Evolutionary conservation across 1,284 basidiomycete genomes (phyloP), one percentile per base, ranked within the genome.

Genomic region (Moesziomyces aphidis): DNA sequence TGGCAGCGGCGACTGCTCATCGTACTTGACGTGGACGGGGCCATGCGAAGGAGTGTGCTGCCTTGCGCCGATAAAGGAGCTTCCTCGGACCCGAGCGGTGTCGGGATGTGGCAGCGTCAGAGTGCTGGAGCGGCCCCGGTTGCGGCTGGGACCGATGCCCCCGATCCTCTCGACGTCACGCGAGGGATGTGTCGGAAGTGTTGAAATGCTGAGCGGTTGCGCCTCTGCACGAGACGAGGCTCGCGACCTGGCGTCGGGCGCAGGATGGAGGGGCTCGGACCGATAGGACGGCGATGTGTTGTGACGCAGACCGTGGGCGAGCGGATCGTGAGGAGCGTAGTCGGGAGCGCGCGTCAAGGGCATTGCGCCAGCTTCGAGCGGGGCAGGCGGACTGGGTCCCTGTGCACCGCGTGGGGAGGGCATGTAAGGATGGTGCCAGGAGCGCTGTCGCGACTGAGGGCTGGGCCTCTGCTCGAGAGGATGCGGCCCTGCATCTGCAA

Each of bases 361-460:
- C 8, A 57, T 44, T 7, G 53, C 50, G 1, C 19, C 54, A 10
- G 57, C 9, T 4, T 70, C 61, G 26, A 64, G 57, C 39, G 50
- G 36, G 11, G 36, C 28, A 17, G 67, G 67, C 7, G 67, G 61
- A 17, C 67, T 70, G 2, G 54, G 54, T 5, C 54, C 67, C 19
- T 56, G 61, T 11, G 57, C n/a, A 7, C 50, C 54, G 4, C 67
- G 61, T 21, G 53, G 1, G 2, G 57, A 11, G 13, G 39, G 43
- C 61, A 70, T 64, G 36, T 74, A 74, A 0, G 72, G 72, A 51
- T 74, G 72, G 47, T 75, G 72, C 72, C 72, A 75, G 0, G 67
- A 70, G 46, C 67, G 62, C 36, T 75, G 67, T 17, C 67, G 60
- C 9, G 59, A 48, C 54, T 70, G 66, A 1, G 66, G 72, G 22